Conservation (phyloP, 2,329 filamentous ascomycete species). For the Calonectria pauciramosa region DNA sequence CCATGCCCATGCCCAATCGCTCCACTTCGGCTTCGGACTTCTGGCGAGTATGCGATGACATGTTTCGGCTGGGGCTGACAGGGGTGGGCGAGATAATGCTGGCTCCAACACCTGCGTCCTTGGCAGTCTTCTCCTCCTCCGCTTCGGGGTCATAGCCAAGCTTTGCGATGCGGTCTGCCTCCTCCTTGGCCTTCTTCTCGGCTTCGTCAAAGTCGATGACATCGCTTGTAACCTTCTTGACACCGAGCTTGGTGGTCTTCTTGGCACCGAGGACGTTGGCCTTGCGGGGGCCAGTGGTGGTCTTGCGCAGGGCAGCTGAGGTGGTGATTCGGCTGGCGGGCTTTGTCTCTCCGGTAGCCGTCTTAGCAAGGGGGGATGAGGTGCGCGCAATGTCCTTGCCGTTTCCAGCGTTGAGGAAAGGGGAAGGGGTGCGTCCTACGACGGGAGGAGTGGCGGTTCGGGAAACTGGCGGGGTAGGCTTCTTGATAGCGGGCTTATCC, state of each 20-base stretch:
- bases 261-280: constrained; percentile 88
- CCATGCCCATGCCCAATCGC: constrained; percentile 89
- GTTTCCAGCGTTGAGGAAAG: constrained; percentile 85
- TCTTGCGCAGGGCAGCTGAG: constrained; percentile 87
- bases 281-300: constrained; percentile 79
- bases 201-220: constrained; percentile 96
- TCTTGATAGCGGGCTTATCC: constrained; percentile 98
- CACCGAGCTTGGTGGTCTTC: constrained; percentile 86
- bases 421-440: constrained; percentile 86
- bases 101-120: constrained; percentile 64
- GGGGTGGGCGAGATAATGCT: constrained; percentile 82
- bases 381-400: constrained; percentile 82
- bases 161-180: constrained; percentile 95
- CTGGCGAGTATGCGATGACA: constrained; percentile 68
- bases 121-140: constrained; percentile 71
- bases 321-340: constrained; percentile 81
- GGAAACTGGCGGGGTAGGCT: constrained; percentile 92
- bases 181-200: constrained; percentile 96
- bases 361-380: constrained; percentile 83
- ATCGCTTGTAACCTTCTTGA: constrained; percentile 88
- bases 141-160: constrained; percentile 95
- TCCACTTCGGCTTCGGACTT: constrained; percentile 86
- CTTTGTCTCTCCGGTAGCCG: constrained; percentile 65
- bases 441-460: constrained; percentile 89
- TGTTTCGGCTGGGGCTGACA: constrained; percentile 73